Base-by-base conservation (phyloP, 2,329 filamentous ascomycete species). In the Trematosphaeria pertusa region DNA sequence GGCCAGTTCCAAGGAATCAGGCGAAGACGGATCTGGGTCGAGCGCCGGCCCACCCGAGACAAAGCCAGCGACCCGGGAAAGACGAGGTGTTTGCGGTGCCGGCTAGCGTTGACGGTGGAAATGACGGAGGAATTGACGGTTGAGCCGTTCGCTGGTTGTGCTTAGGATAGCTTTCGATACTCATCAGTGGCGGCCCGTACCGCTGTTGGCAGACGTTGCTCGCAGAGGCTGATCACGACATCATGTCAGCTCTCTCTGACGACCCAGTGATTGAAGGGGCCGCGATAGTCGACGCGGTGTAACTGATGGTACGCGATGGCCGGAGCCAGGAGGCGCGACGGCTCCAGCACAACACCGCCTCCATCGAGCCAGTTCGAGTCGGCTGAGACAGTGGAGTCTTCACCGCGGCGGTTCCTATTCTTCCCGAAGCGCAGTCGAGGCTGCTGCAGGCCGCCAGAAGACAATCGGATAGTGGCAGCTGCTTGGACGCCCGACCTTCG, bases 361-460 rank as follows among this genome's bases (percentile, higher is more conserved):
- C n/a, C 47, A 38, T 45, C 22, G 39, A 50, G 41, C 49, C 50
- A 40, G 24, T 51, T 64, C 38, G 50, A 59, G 53, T 57, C 37
- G 59, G 53, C 64, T 67, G 67, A 69, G 63, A 70, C 64, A 65
- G 35, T 54, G 48, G 44, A 54, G 38, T 48, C 26, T 58, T 51
- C 52, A 54, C 52, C 43, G 37, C 50, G 45, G 51, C 52, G 58
- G 56, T 53, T 56, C 58, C 62, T 65, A 54, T 39, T 58, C 48
- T 53, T 61, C 52, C 65, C 65, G 62, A 64, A 35, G 50, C 37
- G 58, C 52, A 59, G 52, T 62, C 54, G 56, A 60, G 57, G 50
- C 58, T 61, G 57, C 64, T 71, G 67, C 67, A 65, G 56, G 61
- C 59, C 51, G 66, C 64, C 65, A 70, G 64, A 56, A 62, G 50